Evolutionary conservation across 768 basidiomycete genomes (phyloP), one percentile per base, ranked within the genome.

Genomic region (Mycena venus): DNA sequence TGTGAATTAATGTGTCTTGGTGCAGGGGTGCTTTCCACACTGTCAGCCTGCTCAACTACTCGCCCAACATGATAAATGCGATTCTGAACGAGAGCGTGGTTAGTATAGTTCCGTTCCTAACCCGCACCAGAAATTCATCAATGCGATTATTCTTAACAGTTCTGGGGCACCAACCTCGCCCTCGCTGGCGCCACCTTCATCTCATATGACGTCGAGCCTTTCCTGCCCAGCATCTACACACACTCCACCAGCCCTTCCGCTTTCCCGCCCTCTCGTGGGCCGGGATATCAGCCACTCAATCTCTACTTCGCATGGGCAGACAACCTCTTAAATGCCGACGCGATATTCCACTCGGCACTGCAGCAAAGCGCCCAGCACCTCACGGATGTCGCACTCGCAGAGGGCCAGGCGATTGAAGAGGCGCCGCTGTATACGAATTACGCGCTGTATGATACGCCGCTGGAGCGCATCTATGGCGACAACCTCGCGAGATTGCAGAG

Each of bases 191-290:
- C 84, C 29, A 73, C 82, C 23, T 82, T 85, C 67, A 84, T 87
- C 59, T 86, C 85, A 0, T 90, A 91, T 77, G 86, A 84, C 59
- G 84, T 89, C 53, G 90, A 92, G 69, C 89, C 89, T 0, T 87
- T 91, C 84, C 82, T 90, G 1, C 80, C 88, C 0, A 75, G 77
- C 42, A 56, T 89, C 47, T 85, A 87, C 70, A 83, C 80, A 3
- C 85, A 88, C 76, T 83, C 78, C 58, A 68, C 79, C n/a, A 77
- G 76, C 25, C 78, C 83, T 2, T 82, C 89, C 12, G 89, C 90
- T 5, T 90, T 86, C 78, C 90, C 89, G 0, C 86, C 86, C 4
- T 11, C 77, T 79, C 42, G 73, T 75, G 40, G 31, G 17, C 67
- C 78, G 1, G 76, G 74, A 0, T 81, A 79, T 73, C 44, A 78